phyloP scores from a whole-genome alignment of 306 rosid genomes.

The Casuarina cunninghamiana region DNA sequence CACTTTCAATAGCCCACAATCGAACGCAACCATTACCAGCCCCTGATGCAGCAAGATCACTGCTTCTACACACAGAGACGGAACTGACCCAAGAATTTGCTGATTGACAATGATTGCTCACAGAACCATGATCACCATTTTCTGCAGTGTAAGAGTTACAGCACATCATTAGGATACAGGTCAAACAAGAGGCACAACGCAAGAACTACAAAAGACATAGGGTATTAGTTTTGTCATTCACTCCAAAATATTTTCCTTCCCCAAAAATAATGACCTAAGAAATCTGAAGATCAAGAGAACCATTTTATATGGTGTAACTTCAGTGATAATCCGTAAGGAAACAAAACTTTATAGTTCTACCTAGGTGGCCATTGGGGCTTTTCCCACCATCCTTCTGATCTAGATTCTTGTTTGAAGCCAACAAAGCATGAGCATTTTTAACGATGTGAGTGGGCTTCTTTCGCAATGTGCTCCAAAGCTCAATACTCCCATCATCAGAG shows the following conservation, averaged over 20 bases:
- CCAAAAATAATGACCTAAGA: no score
- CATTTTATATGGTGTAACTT: background rate
- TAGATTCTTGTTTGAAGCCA: slow-evolving; percentile 36
- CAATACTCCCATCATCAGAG: slow-evolving; percentile 86
- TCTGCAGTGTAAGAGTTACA: slow-evolving; percentile 47
- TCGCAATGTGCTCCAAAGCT: slow-evolving; percentile 66
- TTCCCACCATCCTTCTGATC: slow-evolving; percentile 44
- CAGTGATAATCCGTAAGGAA: background rate
- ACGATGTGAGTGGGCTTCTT: slow-evolving; percentile 82
- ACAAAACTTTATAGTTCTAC: slow-evolving; percentile 36
- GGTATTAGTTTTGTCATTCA: background rate
- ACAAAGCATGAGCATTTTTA: slow-evolving; percentile 72
- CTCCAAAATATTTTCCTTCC: no score
- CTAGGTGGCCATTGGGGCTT: slow-evolving; percentile 67
- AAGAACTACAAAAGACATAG: background rate
- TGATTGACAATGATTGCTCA: slow-evolving; percentile 43
- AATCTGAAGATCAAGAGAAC: no score
- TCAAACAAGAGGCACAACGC: slow-evolving; percentile 1
- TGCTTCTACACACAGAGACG: slow-evolving; percentile 67
- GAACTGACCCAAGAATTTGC: slow-evolving; percentile 86
- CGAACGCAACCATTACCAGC: slow-evolving; percentile 90
- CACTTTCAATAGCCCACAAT: slow-evolving; percentile 72
- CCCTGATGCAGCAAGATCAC: slow-evolving; percentile 94
- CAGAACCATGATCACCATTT: slow-evolving; percentile 50
- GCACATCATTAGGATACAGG: slow-evolving; percentile 27